Percentiles rank a stretch among this genome's conserved stretches.
Conservation (phyloP, 2,329 filamentous ascomycete genomes). For the Monilinia fructicola region DNA sequence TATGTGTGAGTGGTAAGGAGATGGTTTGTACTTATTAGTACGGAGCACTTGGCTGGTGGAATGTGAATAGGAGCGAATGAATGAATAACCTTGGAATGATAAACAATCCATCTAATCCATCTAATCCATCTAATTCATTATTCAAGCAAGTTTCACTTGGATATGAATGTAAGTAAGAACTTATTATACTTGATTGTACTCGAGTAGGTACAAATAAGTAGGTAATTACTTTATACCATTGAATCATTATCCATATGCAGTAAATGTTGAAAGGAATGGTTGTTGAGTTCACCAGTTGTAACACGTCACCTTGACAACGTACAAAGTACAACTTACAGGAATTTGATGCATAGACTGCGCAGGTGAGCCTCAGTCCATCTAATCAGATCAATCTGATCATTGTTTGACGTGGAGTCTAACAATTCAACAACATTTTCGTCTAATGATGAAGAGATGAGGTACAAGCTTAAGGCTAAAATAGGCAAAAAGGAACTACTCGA, state of each 20-base stretch:
- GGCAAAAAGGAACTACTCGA: no score
- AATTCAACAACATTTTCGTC: no score
- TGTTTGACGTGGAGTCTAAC: no score
- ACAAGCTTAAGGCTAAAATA: no score
- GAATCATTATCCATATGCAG: background rate
- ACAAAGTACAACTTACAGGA: background rate
- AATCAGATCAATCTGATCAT: no score
- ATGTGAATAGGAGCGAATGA: background rate
- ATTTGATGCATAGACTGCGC: background rate
- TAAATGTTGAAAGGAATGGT: constrained; percentile 7
- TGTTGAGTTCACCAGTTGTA: background rate
- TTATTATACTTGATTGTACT: background rate
- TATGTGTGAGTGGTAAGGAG: background rate
- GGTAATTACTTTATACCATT: no score
- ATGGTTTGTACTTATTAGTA: no score
- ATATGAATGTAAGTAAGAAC: background rate
- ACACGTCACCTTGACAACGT: constrained; percentile 19
- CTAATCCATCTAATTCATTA: background rate
- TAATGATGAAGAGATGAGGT: no score
- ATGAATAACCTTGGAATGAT: background rate
- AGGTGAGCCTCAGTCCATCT: no score
- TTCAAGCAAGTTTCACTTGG: background rate
- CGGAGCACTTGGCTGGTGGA: no score
- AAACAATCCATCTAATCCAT: constrained; percentile 5
- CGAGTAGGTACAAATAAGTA: no score